Evolutionary conservation across 2,329 filamentous ascomycete genomes (phyloP).

Genomic region (Arthrinium phaeospermum): DNA sequence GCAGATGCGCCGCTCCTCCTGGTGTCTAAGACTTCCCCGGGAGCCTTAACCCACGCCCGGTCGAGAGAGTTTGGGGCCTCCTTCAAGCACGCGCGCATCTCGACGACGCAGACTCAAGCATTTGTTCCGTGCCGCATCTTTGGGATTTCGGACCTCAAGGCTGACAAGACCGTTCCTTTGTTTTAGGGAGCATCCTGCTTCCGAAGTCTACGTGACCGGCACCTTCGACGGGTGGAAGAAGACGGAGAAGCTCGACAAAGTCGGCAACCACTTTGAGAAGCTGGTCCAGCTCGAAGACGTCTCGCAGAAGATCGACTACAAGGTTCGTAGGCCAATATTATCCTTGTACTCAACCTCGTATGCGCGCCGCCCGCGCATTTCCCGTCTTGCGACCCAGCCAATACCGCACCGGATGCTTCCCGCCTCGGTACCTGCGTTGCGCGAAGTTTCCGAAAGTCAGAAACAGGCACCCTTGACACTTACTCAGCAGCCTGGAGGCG

Average conservation of each 20-base stretch:
- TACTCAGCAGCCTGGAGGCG: neutral
- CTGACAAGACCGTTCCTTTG: conserved; percentile 25
- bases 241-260: conserved; percentile 81
- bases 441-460: neutral
- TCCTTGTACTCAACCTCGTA: conserved; percentile 12
- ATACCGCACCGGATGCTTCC: neutral
- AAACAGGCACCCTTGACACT: neutral
- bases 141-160: neutral
- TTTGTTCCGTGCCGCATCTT: neutral
- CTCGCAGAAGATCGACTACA: conserved; percentile 85
- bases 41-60: neutral
- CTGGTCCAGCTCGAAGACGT: conserved; percentile 72
- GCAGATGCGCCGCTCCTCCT: conserved; percentile 3
- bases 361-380: neutral
- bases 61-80: neutral
- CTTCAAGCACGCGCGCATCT: neutral
- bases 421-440: neutral
- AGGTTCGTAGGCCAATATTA: conserved; percentile 66
- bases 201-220: conserved; percentile 92
- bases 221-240: conserved; percentile 95
- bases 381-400: neutral
- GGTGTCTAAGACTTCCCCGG: conserved; percentile 12
- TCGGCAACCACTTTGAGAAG: conserved; percentile 78
- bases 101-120: neutral
- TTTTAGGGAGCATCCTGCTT: conserved; percentile 79